Percentiles rank a stretch among this genome's conserved stretches.
phyloP scores from a whole-genome alignment of 345 rosid genomes.

The Excoecaria agallocha region DNA sequence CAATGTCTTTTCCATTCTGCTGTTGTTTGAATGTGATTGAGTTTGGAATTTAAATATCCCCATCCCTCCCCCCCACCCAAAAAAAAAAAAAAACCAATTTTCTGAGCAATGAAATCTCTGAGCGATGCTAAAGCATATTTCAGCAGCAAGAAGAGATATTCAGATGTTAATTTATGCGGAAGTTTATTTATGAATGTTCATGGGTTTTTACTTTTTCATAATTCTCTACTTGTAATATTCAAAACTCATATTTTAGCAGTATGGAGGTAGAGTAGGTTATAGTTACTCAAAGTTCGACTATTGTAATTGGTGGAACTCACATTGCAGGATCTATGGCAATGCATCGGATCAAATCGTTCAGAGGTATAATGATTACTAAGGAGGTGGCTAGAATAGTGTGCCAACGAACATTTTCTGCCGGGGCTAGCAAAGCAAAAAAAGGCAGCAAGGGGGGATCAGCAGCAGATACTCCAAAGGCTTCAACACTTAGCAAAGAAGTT shows the following conservation, averaged over 20 bases:
- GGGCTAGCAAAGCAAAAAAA: slow-evolving; percentile 62
- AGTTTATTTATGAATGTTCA: not conserved
- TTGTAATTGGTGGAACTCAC: slow-evolving; percentile 9
- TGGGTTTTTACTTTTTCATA: not conserved
- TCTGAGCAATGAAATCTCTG: not conserved
- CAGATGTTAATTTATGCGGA: not conserved
- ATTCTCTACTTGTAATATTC: not conserved
- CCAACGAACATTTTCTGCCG: slow-evolving; percentile 57
- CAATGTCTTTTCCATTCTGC: not conserved
- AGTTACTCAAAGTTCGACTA: no score
- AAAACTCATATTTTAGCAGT: slow-evolving; percentile 29
- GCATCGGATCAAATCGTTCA: slow-evolving; percentile 41
- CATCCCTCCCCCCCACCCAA: no score
- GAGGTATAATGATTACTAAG: slow-evolving; percentile 33
- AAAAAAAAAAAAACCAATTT: no score
- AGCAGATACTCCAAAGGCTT: slow-evolving; percentile 67
- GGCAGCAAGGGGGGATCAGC: slow-evolving; percentile 72
- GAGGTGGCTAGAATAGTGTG: slow-evolving; percentile 30
- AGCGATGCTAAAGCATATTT: not conserved
- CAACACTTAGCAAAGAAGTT: slow-evolving; percentile 75
- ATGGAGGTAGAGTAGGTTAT: slow-evolving; percentile 38
- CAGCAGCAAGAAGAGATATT: not conserved
- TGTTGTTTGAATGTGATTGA: not conserved
- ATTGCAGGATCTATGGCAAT: slow-evolving; percentile 47
- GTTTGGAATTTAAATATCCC: not conserved